A percentile compares a stretch with the other conserved stretches of the same genome.
Conservation (phyloP, 192 early-diverging fungal genomes). For the Dissophora ornata region DNA sequence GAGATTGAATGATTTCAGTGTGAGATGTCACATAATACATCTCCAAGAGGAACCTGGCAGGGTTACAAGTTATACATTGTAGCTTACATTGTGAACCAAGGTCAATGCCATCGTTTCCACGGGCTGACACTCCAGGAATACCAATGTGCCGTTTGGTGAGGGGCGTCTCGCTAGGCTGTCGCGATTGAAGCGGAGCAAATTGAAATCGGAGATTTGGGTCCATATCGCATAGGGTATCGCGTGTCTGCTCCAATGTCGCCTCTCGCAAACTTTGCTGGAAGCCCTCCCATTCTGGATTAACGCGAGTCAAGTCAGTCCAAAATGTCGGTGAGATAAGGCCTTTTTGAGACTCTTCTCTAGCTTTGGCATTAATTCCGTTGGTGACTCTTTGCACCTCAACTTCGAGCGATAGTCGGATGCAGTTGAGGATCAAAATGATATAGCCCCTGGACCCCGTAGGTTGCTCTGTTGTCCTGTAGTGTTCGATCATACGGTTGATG, state of each 20-base stretch:
- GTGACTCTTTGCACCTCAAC: slow-evolving; percentile 2
- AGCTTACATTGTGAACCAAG: slow-evolving; percentile 47
- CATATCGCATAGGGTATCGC: slow-evolving; percentile 41
- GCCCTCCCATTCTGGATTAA: slow-evolving; percentile 15
- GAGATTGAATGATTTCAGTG: no score
- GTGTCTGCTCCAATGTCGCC: slow-evolving; percentile 44
- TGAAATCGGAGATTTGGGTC: slow-evolving; percentile 46
- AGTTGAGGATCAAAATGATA: slow-evolving; percentile 47
- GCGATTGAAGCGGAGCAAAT: slow-evolving; percentile 49
- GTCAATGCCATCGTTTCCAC: slow-evolving; percentile 46
- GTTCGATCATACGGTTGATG: slow-evolving; percentile 36
- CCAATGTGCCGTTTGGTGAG: slow-evolving; percentile 43
- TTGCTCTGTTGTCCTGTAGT: slow-evolving; percentile 15
- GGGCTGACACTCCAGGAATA: slow-evolving; percentile 40
- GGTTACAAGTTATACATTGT: no score
- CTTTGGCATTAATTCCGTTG: not conserved
- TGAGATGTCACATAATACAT: no score
- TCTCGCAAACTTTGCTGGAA: slow-evolving; percentile 25
- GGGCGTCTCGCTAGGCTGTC: slow-evolving; percentile 35
- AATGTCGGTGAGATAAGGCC: slow-evolving; percentile 19
- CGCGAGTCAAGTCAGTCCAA: slow-evolving; percentile 19
- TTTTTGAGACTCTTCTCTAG: not conserved
- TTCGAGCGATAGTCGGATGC: slow-evolving; percentile 40
- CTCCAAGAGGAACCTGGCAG: no score
- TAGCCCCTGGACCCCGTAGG: slow-evolving; percentile 44